Percentiles rank a stretch among this genome's conserved stretches.
phyloP scores from a whole-genome alignment of 164 flowering plant species.

The Akebia trifoliata region DNA sequence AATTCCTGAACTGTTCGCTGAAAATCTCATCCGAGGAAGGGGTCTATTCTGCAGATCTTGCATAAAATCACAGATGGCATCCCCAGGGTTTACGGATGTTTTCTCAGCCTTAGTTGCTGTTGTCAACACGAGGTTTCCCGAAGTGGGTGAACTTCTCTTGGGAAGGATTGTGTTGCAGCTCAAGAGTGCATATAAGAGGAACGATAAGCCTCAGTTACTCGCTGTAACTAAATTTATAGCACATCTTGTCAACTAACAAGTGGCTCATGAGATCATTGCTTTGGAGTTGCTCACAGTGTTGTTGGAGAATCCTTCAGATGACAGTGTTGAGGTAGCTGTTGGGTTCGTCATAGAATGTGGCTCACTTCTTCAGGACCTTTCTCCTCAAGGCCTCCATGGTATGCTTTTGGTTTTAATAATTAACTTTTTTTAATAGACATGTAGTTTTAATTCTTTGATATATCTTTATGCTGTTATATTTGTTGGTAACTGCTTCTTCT shows the following conservation, averaged over 20 bases:
- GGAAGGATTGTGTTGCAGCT: conserved; percentile 84
- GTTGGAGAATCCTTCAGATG: conserved; percentile 86
- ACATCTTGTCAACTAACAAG: conserved; percentile 94
- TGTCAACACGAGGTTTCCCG: conserved; percentile 90
- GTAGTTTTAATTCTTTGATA: too few species aligned
- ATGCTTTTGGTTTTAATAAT: conserved; percentile 10
- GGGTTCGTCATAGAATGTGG: conserved; percentile 97
- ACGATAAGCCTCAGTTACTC: conserved; percentile 90
- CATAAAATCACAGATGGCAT: conserved; percentile 98
- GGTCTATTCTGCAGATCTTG: conserved; percentile 93
- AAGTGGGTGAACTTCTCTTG: conserved; percentile 78
- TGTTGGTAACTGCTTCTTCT: too few species aligned
- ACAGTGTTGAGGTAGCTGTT: conserved; percentile 96
- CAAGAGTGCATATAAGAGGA: conserved; percentile 91
- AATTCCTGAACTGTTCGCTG: conserved; percentile 79
- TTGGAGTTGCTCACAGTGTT: conserved; percentile 76
- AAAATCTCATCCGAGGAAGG: conserved; percentile 85
- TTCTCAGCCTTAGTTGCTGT: conserved; percentile 93
- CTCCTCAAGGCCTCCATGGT: conserved; percentile 89
- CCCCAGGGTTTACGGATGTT: conserved; percentile 88
- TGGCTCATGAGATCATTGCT: conserved; percentile 89
- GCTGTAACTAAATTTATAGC: conserved; percentile 93
- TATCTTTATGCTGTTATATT: too few species aligned
- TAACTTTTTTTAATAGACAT: too few species aligned
- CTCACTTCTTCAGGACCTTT: conserved; percentile 78